Evolutionary conservation across 352 stramenopile genomes (phyloP).

Genomic region (Pythium apleroticum): DNA sequence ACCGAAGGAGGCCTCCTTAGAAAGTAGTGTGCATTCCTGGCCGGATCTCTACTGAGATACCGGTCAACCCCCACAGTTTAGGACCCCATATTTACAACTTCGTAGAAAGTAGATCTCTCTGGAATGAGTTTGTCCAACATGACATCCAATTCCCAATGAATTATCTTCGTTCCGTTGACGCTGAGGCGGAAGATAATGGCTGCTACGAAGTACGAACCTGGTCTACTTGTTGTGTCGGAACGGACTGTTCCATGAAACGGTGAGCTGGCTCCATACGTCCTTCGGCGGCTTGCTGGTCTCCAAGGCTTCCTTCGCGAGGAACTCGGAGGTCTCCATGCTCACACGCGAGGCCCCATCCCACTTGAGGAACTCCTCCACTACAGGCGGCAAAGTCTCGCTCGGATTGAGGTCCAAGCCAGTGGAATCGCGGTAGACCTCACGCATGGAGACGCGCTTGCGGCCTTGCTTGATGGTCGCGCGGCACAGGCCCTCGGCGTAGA

Average conservation of each 20-base stretch:
- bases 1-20: conserved; percentile 14
- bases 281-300: neutral
- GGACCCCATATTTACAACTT: conserved; percentile 27
- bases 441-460: conserved; percentile 16
- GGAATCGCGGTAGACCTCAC: conserved; percentile 21
- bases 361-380: conserved; percentile 33
- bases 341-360: conserved; percentile 29
- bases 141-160: neutral
- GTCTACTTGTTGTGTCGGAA: conserved; percentile 1
- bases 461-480: conserved; percentile 29
- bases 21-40: conserved; percentile 29
- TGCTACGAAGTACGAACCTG: too few relatives aligned
- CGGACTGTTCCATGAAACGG: conserved; percentile 19
- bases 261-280: conserved; percentile 8
- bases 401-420: conserved; percentile 20
- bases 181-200: neutral
- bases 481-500: conserved; percentile 31
- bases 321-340: conserved; percentile 32
- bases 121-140: conserved; percentile 3
- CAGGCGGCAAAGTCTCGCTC: conserved; percentile 9
- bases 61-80: conserved; percentile 19
- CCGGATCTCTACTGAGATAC: neutral
- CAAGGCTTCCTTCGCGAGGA: neutral
- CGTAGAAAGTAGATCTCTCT: conserved; percentile 3
- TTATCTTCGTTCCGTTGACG: neutral